These are phyloP conservation scores for Nigrospora osmanthi DNA, from an alignment of 2,329 filamentous ascomycete genomes.

Conservation along the genomic window DNA sequence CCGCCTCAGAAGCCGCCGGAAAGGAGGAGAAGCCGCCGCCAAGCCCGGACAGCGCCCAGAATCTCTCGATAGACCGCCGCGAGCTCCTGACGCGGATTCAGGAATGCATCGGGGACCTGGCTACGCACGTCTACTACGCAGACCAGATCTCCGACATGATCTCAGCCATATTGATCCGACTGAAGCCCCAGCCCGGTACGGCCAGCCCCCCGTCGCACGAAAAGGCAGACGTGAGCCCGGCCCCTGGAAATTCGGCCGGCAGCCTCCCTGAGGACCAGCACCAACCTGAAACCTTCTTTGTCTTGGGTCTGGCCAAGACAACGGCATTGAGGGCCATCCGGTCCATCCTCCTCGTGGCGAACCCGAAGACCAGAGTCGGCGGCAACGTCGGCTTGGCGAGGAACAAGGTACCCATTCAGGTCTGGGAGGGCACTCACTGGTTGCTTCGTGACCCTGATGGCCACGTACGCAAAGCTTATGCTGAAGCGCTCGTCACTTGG, in stretches of 20 bases:
- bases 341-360: constrained; percentile 74
- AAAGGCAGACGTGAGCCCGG: constrained; percentile 30
- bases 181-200: constrained; percentile 56
- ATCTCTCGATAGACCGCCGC: constrained; percentile 43
- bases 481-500: constrained; percentile 78
- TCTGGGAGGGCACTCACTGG: constrained; percentile 97
- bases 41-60: constrained; percentile 23
- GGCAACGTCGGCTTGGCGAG: constrained; percentile 59
- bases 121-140: constrained; percentile 92
- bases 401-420: constrained; percentile 67
- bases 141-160: constrained; percentile 97
- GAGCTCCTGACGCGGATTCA: constrained; percentile 66
- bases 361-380: constrained; percentile 51
- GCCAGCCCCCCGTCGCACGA: constrained; percentile 36
- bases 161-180: constrained; percentile 64
- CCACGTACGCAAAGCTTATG: constrained; percentile 75
- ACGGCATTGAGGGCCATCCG: constrained; percentile 73
- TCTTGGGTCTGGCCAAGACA: constrained; percentile 45
- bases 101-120: constrained; percentile 79
- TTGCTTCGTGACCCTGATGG: constrained; percentile 73
- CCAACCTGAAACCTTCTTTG: constrained; percentile 43
- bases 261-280: constrained; percentile 36
- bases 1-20: constrained; percentile 5
- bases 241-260: constrained; percentile 22
- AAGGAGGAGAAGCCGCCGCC: constrained; percentile 22